phyloP scores from a whole-genome alignment of 108 stramenopile genomes.

The Pseudonitzschia pungens region DNA sequence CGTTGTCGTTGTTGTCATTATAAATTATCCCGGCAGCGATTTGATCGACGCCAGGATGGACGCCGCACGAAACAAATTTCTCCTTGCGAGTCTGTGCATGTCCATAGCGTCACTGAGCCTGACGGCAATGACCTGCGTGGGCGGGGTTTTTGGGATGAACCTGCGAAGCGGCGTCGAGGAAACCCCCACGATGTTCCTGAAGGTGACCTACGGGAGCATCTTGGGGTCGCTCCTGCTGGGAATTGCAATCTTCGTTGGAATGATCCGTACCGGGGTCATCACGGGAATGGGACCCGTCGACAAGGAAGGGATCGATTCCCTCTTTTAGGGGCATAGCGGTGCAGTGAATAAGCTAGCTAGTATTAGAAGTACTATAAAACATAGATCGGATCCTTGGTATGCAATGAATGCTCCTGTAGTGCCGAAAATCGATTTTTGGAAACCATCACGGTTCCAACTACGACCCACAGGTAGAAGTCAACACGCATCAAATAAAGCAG shows the following conservation, averaged over 20 bases:
- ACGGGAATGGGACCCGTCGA: conserved; percentile 15
- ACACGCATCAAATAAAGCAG: no score
- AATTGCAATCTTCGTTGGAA: not conserved
- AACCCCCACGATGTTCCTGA: not conserved
- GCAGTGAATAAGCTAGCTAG: not conserved
- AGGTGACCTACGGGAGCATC: not conserved
- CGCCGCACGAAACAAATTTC: conserved; percentile 13
- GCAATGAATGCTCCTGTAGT: no score
- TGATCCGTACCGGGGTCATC: conserved; percentile 8
- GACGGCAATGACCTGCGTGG: not conserved
- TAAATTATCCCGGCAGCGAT: conserved; percentile 1
- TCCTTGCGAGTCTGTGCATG: conserved; percentile 5
- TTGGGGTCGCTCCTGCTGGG: not conserved
- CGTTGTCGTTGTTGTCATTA: no score
- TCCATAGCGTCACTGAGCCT: conserved; percentile 13
- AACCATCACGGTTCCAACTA: no score
- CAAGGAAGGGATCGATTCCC: conserved; percentile 9
- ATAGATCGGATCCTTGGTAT: no score
- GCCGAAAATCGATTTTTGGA: no score
- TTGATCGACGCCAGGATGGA: conserved; percentile 13
- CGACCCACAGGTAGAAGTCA: no score
- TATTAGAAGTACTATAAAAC: no score
- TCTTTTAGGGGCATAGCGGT: not conserved
- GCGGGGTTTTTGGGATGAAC: conserved; percentile 6
- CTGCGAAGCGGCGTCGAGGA: not conserved